These are phyloP conservation scores for Sporothrix euskadiensis DNA, from an alignment of 2,329 filamentous ascomycete genomes.

Conservation along the genomic window DNA sequence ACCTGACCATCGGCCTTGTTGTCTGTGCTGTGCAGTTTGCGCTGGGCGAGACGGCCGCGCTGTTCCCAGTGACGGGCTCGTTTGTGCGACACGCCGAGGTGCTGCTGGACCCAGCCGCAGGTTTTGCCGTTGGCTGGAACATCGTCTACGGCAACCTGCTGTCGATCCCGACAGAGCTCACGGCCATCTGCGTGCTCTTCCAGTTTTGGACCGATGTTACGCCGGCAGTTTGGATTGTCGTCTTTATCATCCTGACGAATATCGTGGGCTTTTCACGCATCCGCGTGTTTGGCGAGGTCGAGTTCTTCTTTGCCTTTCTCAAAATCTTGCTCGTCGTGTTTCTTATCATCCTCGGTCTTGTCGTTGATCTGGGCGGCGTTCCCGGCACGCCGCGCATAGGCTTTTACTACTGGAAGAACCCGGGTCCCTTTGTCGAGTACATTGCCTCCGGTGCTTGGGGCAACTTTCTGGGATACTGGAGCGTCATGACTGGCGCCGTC, in stretches of 20 bases:
- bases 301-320: slow-evolving; percentile 62
- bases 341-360: slow-evolving; percentile 56
- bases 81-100: slow-evolving; percentile 66
- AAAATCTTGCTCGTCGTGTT: slow-evolving; percentile 62
- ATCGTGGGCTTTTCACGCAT: slow-evolving; percentile 56
- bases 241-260: slow-evolving; percentile 55
- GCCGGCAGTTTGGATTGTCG: slow-evolving; percentile 50
- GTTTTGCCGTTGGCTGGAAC: slow-evolving; percentile 53
- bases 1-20: slow-evolving; percentile 68
- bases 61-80: slow-evolving; percentile 72
- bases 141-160: slow-evolving; percentile 54
- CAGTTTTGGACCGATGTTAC: slow-evolving; percentile 57
- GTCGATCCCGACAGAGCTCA: slow-evolving; percentile 52
- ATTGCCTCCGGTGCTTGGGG: slow-evolving; percentile 49
- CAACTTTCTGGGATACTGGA: slow-evolving; percentile 61
- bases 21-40: slow-evolving; percentile 74
- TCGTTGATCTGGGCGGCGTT: slow-evolving; percentile 58
- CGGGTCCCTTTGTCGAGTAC: slow-evolving; percentile 53
- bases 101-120: slow-evolving; percentile 50
- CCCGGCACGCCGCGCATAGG: slow-evolving; percentile 53
- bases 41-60: slow-evolving; percentile 73
- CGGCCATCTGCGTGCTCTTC: slow-evolving; percentile 60
- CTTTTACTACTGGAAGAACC: slow-evolving; percentile 52
- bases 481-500: slow-evolving; percentile 56
- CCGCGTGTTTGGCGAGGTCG: slow-evolving; percentile 59